Evolutionary conservation across 1,284 basidiomycete genomes (phyloP).

Genomic region (Cerrena zonata): DNA sequence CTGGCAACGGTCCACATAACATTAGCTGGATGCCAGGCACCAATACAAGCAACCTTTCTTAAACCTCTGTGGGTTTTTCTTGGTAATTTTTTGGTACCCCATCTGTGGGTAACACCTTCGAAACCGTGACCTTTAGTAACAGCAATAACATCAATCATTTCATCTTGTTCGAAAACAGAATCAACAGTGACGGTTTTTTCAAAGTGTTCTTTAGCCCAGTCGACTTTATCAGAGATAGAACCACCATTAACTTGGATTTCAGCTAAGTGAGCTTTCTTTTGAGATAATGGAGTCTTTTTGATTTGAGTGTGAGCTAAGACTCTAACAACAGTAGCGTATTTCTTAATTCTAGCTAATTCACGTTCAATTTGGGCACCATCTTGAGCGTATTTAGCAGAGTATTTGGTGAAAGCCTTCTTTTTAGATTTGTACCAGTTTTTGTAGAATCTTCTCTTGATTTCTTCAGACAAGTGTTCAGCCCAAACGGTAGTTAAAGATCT

Average conservation of each 20-base stretch:
- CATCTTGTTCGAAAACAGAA: constrained; percentile 92
- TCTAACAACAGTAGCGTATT: constrained; percentile 99
- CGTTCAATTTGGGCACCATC: constrained; percentile 87
- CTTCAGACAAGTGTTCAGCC: constrained; percentile 80
- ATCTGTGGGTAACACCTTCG: constrained; percentile 98
- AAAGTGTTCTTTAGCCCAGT: constrained; percentile 91
- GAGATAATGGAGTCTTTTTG: constrained; percentile 92
- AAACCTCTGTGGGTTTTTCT: constrained; percentile 99
- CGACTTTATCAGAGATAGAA: constrained; percentile 94
- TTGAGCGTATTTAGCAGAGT: constrained; percentile 99
- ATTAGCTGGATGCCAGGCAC: constrained; percentile 98
- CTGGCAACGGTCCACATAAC: constrained; percentile 99
- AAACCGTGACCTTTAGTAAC: constrained; percentile 99
- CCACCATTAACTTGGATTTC: constrained; percentile 99
- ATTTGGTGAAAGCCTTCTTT: constrained; percentile 99
- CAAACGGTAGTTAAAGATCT: constrained; percentile 81
- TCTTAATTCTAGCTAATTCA: constrained; percentile 98
- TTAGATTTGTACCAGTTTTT: constrained; percentile 99
- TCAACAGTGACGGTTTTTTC: constrained; percentile 92
- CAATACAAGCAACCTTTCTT: constrained; percentile 99
- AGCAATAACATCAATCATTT: constrained; percentile 94
- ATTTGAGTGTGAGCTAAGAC: constrained; percentile 99
- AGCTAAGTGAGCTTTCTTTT: constrained; percentile 99
- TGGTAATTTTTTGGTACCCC: constrained; percentile 98
- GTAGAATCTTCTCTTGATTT: constrained; percentile 99